Base-by-base conservation (phyloP, 768 basidiomycete species). In the Kondoa subrosea region DNA sequence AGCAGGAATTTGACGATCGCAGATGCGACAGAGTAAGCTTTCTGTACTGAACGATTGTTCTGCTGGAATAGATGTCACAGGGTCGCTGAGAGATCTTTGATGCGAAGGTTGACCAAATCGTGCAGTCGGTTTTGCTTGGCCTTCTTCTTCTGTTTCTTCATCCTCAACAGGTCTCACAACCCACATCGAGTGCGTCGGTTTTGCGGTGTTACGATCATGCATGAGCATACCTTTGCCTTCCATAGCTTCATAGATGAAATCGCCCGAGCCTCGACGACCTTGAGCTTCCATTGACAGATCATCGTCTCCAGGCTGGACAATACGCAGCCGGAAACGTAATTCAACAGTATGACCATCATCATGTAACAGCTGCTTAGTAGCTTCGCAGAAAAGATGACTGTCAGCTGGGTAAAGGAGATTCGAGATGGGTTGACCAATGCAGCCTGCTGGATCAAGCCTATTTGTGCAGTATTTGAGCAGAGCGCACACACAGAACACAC, bases 211-310 rank as follows among this genome's bases (percentile, higher is more conserved):
- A 33, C 91, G 85, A 79, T 96, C 92, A 69, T 89, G 83, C 85
- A 97, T 92, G 73, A 97, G 83, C 95, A 99, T 96, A 21, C 95
- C 95, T 76, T 93, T 93, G 32, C 89, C 95, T 74, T 96, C 92
- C 86, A 97, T 91, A 72, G 83, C 84, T 76, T 89, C 87, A 77
- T 77, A 80, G 0, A 77, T 71, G 3, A 72, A 70, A 17, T 74
- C 72, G 30, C 70, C 65, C 8, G 40, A 50, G 8, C 40, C 40
- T 50, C 40, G 8, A 21, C 40, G 40, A 8, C 21, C 40, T 50
- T 8, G 21, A 8, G 12, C 40, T 40, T 70, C 72, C 14, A 68
- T 68, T 0, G 69, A 64, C 1, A 50, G 61, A 34, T 71, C 70
- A 21, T 60, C 67, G 17, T 68, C 56, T 31, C 68, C 70, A 0